Evolutionary conservation across 2,329 filamentous ascomycete species (phyloP), one percentile per base, ranked within the genome.

Genomic region (Corynespora cassiicola): DNA sequence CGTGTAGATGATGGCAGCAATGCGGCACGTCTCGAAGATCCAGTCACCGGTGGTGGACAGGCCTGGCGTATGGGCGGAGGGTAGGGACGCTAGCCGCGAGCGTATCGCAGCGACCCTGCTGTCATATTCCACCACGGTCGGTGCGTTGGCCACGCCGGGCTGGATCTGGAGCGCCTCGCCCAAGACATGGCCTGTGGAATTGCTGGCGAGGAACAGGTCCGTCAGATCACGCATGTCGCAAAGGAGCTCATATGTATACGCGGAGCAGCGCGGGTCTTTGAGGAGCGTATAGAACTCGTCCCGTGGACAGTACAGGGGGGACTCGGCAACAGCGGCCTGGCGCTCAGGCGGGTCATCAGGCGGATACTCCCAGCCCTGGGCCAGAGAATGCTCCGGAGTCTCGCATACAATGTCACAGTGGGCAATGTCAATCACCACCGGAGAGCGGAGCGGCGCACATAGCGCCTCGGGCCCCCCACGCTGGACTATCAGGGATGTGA

Each of bases 11-110:
- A 67, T 37, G 14, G 61, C 52, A 8, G 63, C 45, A 21, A 69
- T 52, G 12, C 66, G 64, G 30, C 58, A 63, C 7, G 63, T 44
- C 35, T 70, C 66, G 34, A 65, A 68, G 6, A 66, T 31, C 53
- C 54, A 65, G 34, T 66, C 61, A 11, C 53, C 47, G 3, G 51
- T 51, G 1, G 45, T 51, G 7, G 51, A 36, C 6, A 52, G 36
- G 14, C 47, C 54, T 20, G 50, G 45, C 2, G 39, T 47, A 11
- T 52, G 38, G 6, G 63, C 63, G n/a, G 55, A 54, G 14, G 60
- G 56, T 9, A 60, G 26, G 6, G 38, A 31, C 2, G 35, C 30
- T 6, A 63, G 14, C 22, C 52, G 56, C 8, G 47, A 37, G 8
- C 41, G 39, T 12, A 65, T 56, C 5, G 27, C 45, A 6, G 31